Percentiles rank a stretch among this genome's conserved stretches.
Conservation (phyloP, 176 grass and related monocot genomes). For the Carex parvula region DNA sequence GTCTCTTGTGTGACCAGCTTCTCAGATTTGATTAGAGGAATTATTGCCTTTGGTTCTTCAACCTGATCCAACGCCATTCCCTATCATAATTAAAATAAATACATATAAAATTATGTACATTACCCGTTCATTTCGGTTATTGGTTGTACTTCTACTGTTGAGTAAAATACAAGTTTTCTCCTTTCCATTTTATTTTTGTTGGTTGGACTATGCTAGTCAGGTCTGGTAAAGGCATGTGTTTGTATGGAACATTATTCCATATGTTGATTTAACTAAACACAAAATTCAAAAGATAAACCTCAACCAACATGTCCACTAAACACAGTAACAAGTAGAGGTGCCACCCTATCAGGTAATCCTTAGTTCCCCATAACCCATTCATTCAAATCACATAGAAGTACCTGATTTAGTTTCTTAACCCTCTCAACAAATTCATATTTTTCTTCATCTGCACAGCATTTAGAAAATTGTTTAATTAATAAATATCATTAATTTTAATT, state of each 20-base stretch:
- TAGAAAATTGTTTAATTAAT: neutral
- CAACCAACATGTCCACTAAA: neutral
- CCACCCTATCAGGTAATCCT: neutral
- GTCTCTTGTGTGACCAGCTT: neutral
- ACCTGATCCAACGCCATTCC: neutral
- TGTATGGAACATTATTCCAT: neutral
- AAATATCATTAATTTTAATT: neutral
- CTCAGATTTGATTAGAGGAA: neutral
- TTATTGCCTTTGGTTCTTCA: neutral
- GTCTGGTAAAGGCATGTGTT: neutral
- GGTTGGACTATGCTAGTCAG: neutral
- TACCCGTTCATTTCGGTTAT: neutral
- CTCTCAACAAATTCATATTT: neutral
- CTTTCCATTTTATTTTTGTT: neutral
- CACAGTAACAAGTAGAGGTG: neutral
- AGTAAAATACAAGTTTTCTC: neutral
- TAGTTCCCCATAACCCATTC: neutral
- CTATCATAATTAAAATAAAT: neutral
- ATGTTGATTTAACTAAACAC: neutral
- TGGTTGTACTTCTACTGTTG: neutral
- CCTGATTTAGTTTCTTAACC: neutral
- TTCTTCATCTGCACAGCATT: neutral
- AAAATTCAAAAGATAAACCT: neutral
- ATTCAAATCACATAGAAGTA: neutral
- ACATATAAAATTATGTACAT: neutral